These are phyloP conservation scores for Phytopythium boreale DNA, from an alignment of 352 stramenopile genomes.

Conservation along the genomic window DNA sequence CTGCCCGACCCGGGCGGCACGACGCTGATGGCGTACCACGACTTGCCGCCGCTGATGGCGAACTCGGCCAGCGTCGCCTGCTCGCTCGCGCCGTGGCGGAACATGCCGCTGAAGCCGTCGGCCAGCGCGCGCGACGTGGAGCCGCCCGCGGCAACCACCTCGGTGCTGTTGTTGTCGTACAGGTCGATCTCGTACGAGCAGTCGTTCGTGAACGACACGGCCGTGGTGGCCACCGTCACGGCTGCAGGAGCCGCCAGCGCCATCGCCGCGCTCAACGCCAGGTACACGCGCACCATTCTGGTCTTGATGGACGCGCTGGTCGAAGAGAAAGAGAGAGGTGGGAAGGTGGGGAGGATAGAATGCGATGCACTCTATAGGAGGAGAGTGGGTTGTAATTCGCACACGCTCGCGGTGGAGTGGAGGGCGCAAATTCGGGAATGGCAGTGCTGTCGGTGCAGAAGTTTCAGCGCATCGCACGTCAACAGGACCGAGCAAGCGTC, in stretches of 20 bases:
- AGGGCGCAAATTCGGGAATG: constrained; percentile 11
- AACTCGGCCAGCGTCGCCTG: constrained; percentile 59
- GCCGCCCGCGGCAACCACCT: constrained; percentile 19
- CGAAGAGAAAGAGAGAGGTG: background rate
- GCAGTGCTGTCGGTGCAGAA: background rate
- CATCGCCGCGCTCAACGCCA: constrained; percentile 20
- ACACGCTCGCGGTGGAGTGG: background rate
- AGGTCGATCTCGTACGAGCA: constrained; percentile 45
- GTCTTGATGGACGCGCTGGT: background rate
- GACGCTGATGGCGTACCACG: constrained; percentile 61
- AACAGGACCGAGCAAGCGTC: background rate
- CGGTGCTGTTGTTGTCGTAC: constrained; percentile 41
- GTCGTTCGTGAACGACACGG: constrained; percentile 34
- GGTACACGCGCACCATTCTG: constrained; percentile 27
- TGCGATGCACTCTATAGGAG: constrained; percentile 1
- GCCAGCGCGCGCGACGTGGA: constrained; percentile 28
- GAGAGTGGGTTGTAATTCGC: constrained; percentile 6
- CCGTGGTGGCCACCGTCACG: constrained; percentile 24
- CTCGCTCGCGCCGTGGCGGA: constrained; percentile 39
- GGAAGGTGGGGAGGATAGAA: background rate
- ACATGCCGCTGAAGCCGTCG: constrained; percentile 56
- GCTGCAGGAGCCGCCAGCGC: constrained; percentile 21
- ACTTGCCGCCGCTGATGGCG: constrained; percentile 31
- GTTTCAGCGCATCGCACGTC: background rate
- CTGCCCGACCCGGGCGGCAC: constrained; percentile 47